Percentiles rank a stretch among this genome's conserved stretches.
Evolutionary conservation across 306 rosid genomes (phyloP).

Genomic region (Lathyrus aphaca): DNA sequence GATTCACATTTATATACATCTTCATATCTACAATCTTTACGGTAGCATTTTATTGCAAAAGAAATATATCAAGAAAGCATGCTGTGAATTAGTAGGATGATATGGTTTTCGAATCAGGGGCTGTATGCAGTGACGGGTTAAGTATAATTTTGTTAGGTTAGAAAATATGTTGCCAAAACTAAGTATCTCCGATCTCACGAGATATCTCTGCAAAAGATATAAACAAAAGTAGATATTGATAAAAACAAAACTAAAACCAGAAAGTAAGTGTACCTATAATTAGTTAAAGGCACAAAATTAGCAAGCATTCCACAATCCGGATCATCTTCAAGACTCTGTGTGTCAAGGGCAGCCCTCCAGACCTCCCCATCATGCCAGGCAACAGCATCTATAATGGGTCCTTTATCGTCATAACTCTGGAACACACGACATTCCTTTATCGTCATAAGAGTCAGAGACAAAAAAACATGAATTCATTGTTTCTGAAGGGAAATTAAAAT

Average conservation of each 20-base stretch:
- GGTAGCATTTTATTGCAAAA: conserved; percentile 21
- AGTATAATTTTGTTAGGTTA: conserved; percentile 4
- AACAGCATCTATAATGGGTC: conserved; percentile 90
- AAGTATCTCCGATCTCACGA: conserved; percentile 26
- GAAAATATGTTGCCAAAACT: not conserved
- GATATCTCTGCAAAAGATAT: conserved; percentile 27
- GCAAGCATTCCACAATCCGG: conserved; percentile 80
- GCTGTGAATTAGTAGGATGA: conserved; percentile 26
- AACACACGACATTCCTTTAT: conserved; percentile 38
- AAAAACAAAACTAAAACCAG: conserved; percentile 32
- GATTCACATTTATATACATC: conserved; percentile 12
- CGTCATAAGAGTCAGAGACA: conserved; percentile 7
- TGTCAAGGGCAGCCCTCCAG: conserved; percentile 96
- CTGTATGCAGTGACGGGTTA: conserved; percentile 15
- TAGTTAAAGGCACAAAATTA: conserved; percentile 77
- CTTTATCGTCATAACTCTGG: conserved; percentile 89
- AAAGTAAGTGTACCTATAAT: conserved; percentile 67
- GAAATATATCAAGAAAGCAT: conserved; percentile 25
- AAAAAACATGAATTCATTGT: conserved; percentile 19
- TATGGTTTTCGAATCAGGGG: conserved; percentile 12
- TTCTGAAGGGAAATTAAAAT: not conserved
- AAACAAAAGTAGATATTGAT: conserved; percentile 24
- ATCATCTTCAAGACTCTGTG: conserved; percentile 83
- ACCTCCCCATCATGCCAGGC: conserved; percentile 97
- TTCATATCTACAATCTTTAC: conserved; percentile 9